phyloP scores from a whole-genome alignment of 805 yeast genomes.

The Schwanniomyces sp. region DNA sequence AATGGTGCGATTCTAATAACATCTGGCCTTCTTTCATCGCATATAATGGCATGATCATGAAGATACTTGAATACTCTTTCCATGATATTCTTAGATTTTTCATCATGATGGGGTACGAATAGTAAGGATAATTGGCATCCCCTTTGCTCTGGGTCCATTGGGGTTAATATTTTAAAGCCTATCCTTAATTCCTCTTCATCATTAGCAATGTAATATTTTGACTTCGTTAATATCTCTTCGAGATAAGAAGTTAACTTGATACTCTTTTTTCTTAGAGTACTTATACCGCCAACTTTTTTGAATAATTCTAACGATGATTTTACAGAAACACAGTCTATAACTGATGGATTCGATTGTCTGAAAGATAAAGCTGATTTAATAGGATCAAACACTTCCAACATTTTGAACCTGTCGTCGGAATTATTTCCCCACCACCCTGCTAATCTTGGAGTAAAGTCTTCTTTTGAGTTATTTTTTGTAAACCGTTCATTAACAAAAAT shows the following conservation, averaged over 20 bases:
- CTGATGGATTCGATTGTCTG: constrained; percentile 89
- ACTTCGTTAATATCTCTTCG: constrained; percentile 43
- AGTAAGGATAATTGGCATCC: constrained; percentile 84
- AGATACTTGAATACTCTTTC: constrained; percentile 52
- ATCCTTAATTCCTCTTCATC: constrained; percentile 14
- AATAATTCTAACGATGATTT: constrained; percentile 65
- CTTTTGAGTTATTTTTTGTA: constrained; percentile 27
- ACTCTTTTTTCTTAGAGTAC: constrained; percentile 54
- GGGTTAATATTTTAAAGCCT: constrained; percentile 75
- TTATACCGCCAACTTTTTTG: constrained; percentile 62
- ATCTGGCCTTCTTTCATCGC: constrained; percentile 87
- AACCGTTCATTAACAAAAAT: constrained; percentile 67
- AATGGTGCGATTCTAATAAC: constrained; percentile 90
- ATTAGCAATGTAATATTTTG: constrained; percentile 45
- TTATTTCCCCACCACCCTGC: constrained; percentile 99
- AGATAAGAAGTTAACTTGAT: constrained; percentile 57
- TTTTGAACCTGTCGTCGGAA: constrained; percentile 65
- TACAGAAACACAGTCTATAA: constrained; percentile 76
- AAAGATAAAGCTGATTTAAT: constrained; percentile 84
- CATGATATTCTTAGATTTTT: constrained; percentile 53
- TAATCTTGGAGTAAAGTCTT: constrained; percentile 56
- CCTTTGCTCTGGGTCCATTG: constrained; percentile 50
- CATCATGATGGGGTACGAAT: constrained; percentile 47
- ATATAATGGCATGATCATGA: constrained; percentile 62
- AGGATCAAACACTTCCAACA: constrained; percentile 78